phyloP scores from a whole-genome alignment of 1,139 yeast species.

The Candida glucosophila region DNA sequence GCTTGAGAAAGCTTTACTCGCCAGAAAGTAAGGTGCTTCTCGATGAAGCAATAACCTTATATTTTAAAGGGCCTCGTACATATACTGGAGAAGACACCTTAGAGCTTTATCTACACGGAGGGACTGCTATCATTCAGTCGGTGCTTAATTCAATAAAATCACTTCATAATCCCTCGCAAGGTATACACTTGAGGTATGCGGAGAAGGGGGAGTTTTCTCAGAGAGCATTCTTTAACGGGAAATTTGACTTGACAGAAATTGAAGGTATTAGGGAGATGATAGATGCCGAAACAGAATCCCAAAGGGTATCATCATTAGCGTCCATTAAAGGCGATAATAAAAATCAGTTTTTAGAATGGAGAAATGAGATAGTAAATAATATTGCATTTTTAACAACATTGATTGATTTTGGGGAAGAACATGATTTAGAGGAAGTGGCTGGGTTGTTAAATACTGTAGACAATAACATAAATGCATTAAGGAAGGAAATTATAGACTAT shows the following conservation, averaged over 20 bases:
- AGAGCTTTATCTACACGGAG: slow-evolving; percentile 90
- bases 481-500: slow-evolving; percentile 39
- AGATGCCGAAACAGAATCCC: slow-evolving; percentile 91
- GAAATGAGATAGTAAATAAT: slow-evolving; percentile 52
- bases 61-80: slow-evolving; percentile 67
- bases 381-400: slow-evolving; percentile 78
- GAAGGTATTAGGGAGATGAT: slow-evolving; percentile 88
- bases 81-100: slow-evolving; percentile 90
- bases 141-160: slow-evolving; percentile 55
- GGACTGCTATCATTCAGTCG: slow-evolving; percentile 71
- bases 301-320: slow-evolving; percentile 64
- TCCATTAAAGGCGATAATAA: slow-evolving; percentile 67
- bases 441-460: slow-evolving; percentile 44
- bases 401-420: slow-evolving; percentile 95
- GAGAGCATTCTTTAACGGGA: slow-evolving; percentile 70
- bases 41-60: slow-evolving; percentile 71
- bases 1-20: slow-evolving; percentile 44
- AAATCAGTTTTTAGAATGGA: slow-evolving; percentile 53
- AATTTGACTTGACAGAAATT: slow-evolving; percentile 67
- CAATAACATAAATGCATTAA: slow-evolving; percentile 29
- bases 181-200: slow-evolving; percentile 61
- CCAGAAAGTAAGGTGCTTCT: slow-evolving; percentile 35
- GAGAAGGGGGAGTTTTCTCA: slow-evolving; percentile 89
- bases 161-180: slow-evolving; percentile 35
- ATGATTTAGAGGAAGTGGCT: slow-evolving; percentile 61